These are phyloP conservation scores for Marasmius tenuissimus DNA, from an alignment of 1,284 basidiomycete species.

Conservation along the genomic window DNA sequence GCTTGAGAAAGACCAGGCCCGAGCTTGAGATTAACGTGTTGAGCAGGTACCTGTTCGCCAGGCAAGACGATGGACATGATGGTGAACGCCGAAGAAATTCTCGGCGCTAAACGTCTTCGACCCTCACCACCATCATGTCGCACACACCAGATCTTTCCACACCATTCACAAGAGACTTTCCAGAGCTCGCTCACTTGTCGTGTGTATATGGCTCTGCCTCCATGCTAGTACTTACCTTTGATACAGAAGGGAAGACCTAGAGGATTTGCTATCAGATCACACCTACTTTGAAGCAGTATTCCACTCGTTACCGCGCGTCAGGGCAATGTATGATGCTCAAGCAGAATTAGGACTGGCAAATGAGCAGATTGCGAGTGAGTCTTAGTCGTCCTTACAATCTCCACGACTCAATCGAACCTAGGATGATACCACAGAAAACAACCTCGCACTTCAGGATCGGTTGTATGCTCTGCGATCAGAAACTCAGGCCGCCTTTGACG, in stretches of 20 bases:
- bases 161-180: slow-evolving; percentile 62
- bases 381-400: slow-evolving; percentile 14
- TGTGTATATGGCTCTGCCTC: too few relatives aligned
- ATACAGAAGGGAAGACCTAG: slow-evolving; percentile 79
- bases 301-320: slow-evolving; percentile 74
- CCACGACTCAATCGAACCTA: background rate
- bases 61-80: slow-evolving; percentile 64
- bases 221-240: slow-evolving; percentile 3
- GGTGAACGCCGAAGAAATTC: slow-evolving; percentile 9
- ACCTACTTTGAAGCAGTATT: slow-evolving; percentile 86
- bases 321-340: slow-evolving; percentile 72
- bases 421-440: slow-evolving; percentile 52
- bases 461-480: slow-evolving; percentile 74
- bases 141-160: slow-evolving; percentile 35
- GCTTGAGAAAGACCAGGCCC: slow-evolving; percentile 72
- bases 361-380: slow-evolving; percentile 79
- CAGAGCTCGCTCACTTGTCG: slow-evolving; percentile 71
- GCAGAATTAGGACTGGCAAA: slow-evolving; percentile 80
- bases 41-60: slow-evolving; percentile 65
- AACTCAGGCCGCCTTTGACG: slow-evolving; percentile 82
- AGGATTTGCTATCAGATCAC: slow-evolving; percentile 81
- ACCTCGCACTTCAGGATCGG: slow-evolving; percentile 71
- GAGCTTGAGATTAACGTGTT: slow-evolving; percentile 76
- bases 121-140: slow-evolving; percentile 18
- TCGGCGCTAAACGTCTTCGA: slow-evolving; percentile 1